Evolutionary conservation across 768 basidiomycete species (phyloP), one percentile per base, ranked within the genome.

Genomic region (Punctularia strigosozonata): DNA sequence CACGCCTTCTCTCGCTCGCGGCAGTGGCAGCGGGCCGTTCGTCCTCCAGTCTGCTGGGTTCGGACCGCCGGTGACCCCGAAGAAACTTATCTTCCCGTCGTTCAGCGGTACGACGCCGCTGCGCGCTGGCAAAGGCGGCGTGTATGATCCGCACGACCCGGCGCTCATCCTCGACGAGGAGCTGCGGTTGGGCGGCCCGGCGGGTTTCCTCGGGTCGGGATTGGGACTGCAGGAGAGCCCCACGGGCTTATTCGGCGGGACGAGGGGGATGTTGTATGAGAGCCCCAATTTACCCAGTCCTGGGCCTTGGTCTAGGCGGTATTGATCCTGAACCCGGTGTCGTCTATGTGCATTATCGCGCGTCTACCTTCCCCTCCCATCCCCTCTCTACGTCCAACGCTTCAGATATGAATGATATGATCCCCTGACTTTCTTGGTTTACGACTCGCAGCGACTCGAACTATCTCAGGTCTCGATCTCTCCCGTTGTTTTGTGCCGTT

Each of bases 141-240:
- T 64, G 23, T 75, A 73, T 45, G 83, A 85, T 52, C 81, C 82
- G 22, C 76, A 81, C 45, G 80, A 85, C 55, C 80, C 82, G 3
- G 62, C 70, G 23, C 61, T 69, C 23, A 49, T 84, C 31, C 60
- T 87, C 18, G 80, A 84, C 35, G 85, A 87, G 36, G 85, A 88
- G 42, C 60, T 88, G 39, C 62, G 77, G 40, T 56, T 75, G 41
- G 65, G 67, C 3, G 51, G 46, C 32, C 61, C 48, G 42, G 64
- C 56, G 15, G 62, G 56, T 42, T 38, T 31, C 40, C 31, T 37
- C 43, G 4, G 43, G 41, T 24, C 38, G 24, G 23, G 30, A 15
- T 40, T 38, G 18, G 44, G 43, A 4, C 50, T 55, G 21, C 68
- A 67, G 17, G 77, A 78, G 25, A 84, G 80, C 49, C 83, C 82